phyloP scores from a whole-genome alignment of 176 grass and related monocot genomes.

The Saccharum spontaneum region DNA sequence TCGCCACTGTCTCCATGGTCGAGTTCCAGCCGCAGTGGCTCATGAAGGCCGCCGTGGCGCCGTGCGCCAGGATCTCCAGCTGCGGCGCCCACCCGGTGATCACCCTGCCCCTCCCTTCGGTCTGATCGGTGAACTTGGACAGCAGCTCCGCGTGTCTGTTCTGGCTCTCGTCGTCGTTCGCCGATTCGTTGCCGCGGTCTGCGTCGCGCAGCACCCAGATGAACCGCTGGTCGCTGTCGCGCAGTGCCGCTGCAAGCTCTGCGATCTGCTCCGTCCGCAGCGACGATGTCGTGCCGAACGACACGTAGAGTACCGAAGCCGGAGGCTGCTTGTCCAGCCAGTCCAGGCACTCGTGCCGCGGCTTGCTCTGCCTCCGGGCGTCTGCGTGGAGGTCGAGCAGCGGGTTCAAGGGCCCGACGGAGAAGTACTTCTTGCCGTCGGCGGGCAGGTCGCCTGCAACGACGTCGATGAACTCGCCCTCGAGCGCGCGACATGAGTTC shows the following conservation, averaged over 20 bases:
- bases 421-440: constrained; percentile 42
- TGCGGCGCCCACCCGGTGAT: constrained; percentile 62
- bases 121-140: constrained; percentile 9
- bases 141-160: constrained; percentile 26
- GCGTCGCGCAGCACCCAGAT: constrained; percentile 67
- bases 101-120: constrained; percentile 30
- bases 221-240: constrained; percentile 50
- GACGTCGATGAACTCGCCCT: constrained; percentile 55
- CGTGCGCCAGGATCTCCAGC: constrained; percentile 55
- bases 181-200: constrained; percentile 42
- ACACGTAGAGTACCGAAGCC: constrained; percentile 61
- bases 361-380: background rate
- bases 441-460: background rate
- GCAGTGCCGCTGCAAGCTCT: constrained; percentile 47
- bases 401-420: constrained; percentile 40
- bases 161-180: background rate
- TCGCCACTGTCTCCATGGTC: constrained; percentile 13
- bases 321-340: constrained; percentile 68
- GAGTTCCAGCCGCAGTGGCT: constrained; percentile 92
- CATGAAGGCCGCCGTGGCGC: constrained; percentile 54
- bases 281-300: constrained; percentile 48
- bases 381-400: background rate
- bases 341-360: constrained; percentile 48
- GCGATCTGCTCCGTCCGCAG: constrained; percentile 39
- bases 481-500: constrained; percentile 46